Percentiles rank a stretch among this genome's conserved stretches.
Conservation (phyloP, 768 basidiomycete species). For the Lyophyllum shimeji region DNA sequence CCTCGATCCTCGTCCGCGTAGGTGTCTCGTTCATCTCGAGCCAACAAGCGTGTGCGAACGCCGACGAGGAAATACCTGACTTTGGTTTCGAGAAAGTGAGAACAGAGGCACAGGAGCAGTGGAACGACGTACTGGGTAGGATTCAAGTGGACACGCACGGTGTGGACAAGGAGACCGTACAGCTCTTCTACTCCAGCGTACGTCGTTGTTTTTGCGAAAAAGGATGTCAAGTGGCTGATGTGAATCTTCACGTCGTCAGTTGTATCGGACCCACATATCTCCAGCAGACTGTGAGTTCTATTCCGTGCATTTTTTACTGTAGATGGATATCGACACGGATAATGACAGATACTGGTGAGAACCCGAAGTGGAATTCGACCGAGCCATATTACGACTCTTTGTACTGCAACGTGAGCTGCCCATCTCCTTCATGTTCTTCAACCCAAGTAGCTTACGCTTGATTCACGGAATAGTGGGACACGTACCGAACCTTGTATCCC, state of each 20-base stretch:
- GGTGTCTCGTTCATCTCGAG: constrained; percentile 67
- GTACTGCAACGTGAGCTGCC: constrained; percentile 59
- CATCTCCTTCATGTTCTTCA: neutral
- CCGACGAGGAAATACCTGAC: constrained; percentile 57
- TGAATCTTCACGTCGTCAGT: constrained; percentile 21
- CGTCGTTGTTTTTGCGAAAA: constrained; percentile 9
- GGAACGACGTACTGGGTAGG: constrained; percentile 59
- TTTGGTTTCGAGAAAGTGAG: constrained; percentile 54
- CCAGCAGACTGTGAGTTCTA: constrained; percentile 58
- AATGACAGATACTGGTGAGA: constrained; percentile 65
- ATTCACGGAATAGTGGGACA: constrained; percentile 53
- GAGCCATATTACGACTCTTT: constrained; percentile 70
- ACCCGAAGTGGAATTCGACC: constrained; percentile 59
- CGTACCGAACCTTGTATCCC: constrained; percentile 60
- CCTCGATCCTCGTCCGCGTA: constrained; percentile 55
- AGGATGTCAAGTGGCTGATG: neutral
- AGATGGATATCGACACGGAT: too few species aligned
- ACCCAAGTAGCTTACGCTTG: neutral
- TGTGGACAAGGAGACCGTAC: constrained; percentile 48
- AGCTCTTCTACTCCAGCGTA: constrained; percentile 61
- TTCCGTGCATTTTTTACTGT: neutral
- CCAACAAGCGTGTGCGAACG: constrained; percentile 59
- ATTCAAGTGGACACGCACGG: constrained; percentile 50
- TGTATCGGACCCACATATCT: constrained; percentile 62
- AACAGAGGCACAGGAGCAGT: constrained; percentile 41